Evolutionary conservation across 345 rosid genomes (phyloP).

Genomic region (Lepidium didymum): DNA sequence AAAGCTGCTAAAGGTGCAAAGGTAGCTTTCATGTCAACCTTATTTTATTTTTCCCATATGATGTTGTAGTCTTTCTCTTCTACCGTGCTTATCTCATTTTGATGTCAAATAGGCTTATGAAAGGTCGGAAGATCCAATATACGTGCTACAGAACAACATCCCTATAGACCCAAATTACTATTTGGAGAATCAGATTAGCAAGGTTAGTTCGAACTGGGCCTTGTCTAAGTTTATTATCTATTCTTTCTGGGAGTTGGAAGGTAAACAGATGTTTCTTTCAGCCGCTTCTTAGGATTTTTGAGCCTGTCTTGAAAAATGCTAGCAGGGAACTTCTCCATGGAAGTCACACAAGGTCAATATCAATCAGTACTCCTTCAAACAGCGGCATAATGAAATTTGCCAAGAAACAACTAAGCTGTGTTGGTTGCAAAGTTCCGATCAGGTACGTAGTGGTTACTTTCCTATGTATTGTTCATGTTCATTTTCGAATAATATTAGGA

Average conservation of each 20-base stretch:
- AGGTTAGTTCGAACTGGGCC: conserved; percentile 41
- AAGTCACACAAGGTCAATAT: conserved; percentile 86
- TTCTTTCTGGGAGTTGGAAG: background rate
- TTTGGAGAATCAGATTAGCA: conserved; percentile 91
- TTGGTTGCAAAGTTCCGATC: conserved; percentile 81
- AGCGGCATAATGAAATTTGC: conserved; percentile 96
- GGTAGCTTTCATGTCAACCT: conserved; percentile 37
- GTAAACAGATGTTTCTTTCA: conserved; percentile 32
- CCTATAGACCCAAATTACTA: conserved; percentile 93
- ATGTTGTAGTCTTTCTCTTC: background rate
- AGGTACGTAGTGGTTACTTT: conserved; percentile 33
- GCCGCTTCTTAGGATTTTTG: conserved; percentile 94
- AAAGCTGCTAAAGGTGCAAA: conserved; percentile 97
- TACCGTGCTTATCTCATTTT: conserved; percentile 3
- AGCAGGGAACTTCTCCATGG: conserved; percentile 89
- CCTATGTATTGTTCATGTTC: conserved; percentile 7
- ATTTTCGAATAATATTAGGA: background rate
- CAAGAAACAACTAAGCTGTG: conserved; percentile 74
- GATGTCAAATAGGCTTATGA: conserved; percentile 70
- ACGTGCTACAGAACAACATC: conserved; percentile 82
- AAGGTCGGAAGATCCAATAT: conserved; percentile 92
- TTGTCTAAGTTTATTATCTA: conserved; percentile 4
- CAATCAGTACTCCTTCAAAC: conserved; percentile 81
- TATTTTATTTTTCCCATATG: background rate
- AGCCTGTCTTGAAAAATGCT: conserved; percentile 95